phyloP scores from a whole-genome alignment of 1,284 basidiomycete genomes.

The Ustilago cynodontis region DNA sequence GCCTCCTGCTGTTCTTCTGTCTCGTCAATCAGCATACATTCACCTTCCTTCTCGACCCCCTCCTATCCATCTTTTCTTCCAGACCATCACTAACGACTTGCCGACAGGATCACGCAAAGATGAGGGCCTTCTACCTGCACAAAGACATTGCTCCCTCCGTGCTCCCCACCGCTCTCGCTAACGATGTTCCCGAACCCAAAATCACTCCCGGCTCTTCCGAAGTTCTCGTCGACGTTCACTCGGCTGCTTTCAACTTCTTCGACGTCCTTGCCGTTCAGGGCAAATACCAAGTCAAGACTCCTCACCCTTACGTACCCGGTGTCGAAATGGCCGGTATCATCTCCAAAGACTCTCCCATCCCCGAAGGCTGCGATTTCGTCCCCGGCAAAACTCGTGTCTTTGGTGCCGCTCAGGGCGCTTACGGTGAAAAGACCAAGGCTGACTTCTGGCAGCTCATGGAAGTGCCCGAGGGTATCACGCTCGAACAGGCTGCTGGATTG shows the following conservation, averaged over 20 bases:
- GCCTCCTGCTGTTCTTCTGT: background rate
- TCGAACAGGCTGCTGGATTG: constrained; percentile 76
- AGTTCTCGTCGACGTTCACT: constrained; percentile 69
- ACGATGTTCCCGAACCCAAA: constrained; percentile 53
- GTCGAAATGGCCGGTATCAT: constrained; percentile 85
- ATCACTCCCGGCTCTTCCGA: constrained; percentile 41
- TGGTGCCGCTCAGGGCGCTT: constrained; percentile 84
- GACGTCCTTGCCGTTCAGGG: constrained; percentile 63
- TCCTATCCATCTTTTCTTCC: background rate
- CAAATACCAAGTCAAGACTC: constrained; percentile 64
- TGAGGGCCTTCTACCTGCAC: constrained; percentile 63
- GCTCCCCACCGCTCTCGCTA: constrained; percentile 52
- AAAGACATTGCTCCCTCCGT: constrained; percentile 56
- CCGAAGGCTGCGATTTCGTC: constrained; percentile 82
- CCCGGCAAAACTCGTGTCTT: constrained; percentile 88
- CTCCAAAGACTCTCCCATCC: constrained; percentile 81
- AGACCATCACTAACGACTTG: background rate
- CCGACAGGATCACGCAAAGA: constrained; percentile 18
- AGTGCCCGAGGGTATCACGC: constrained; percentile 77
- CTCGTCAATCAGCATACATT: background rate
- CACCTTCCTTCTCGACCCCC: background rate
- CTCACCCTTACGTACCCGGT: constrained; percentile 64
- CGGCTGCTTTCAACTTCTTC: constrained; percentile 71
- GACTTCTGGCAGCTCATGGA: constrained; percentile 73
- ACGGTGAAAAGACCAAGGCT: constrained; percentile 75